Percentiles rank a stretch among this genome's conserved stretches.
These are phyloP conservation scores for Populus hybrid DNA, from an alignment of 441 rosid genomes.

Conservation along the genomic window DNA sequence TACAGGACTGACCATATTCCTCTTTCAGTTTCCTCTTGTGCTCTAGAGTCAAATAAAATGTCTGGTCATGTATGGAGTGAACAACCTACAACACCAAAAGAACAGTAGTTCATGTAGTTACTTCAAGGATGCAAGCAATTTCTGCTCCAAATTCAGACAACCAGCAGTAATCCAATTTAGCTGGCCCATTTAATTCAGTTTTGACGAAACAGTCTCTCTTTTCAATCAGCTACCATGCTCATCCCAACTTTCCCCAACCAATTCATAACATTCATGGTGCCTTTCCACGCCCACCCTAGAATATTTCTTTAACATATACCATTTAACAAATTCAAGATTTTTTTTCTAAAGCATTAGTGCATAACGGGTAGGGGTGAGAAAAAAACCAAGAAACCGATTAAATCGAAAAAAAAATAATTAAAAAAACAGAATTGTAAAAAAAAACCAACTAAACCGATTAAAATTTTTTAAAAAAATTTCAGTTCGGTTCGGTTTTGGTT, in stretches of 20 bases:
- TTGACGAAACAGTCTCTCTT: not conserved
- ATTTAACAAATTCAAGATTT: not conserved
- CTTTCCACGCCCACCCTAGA: not conserved
- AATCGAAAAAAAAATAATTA: too few relatives aligned
- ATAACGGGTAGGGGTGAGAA: not conserved
- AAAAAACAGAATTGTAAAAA: too few relatives aligned
- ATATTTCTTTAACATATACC: too few relatives aligned
- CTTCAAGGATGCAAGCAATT: not conserved
- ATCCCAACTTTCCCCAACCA: not conserved
- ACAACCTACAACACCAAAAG: conserved; percentile 35
- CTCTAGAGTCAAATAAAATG: conserved; percentile 44
- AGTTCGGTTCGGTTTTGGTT: too few relatives aligned
- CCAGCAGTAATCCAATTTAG: not conserved
- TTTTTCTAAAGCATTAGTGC: not conserved
- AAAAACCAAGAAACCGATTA: too few relatives aligned
- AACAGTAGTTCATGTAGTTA: not conserved
- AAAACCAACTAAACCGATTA: too few relatives aligned
- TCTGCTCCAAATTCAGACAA: not conserved
- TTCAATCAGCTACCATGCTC: not conserved
- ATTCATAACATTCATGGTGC: not conserved
- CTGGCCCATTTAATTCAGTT: not conserved
- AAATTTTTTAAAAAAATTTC: too few relatives aligned
- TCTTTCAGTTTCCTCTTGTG: conserved; percentile 60
- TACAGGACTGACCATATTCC: conserved; percentile 49
- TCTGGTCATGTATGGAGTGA: conserved; percentile 69